Base-by-base conservation (phyloP, 1,284 basidiomycete genomes). In the Ceratobasidium sp. region DNA sequence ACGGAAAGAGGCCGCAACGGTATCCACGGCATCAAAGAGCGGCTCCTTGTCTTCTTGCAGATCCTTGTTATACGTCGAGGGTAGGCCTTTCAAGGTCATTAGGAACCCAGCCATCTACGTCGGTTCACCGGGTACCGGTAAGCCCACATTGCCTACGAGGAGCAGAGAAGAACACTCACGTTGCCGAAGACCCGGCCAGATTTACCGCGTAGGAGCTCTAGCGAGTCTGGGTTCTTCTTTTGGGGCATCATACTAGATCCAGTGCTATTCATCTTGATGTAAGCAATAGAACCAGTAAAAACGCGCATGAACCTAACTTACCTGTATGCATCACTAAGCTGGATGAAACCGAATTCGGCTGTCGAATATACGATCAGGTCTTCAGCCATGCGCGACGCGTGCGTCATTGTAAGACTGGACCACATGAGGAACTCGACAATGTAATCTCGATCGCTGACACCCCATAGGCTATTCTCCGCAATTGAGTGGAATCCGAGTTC, bases 191-290 rank as follows among this genome's bases (percentile, higher is more conserved):
- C 88, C 48, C 97, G 92, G 8, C 98, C 97, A 31, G 93, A 91
- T 84, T 99, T 99, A 78, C 97, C 97, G 76, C 97, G 91, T 74
- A 99, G 87, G 31, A 99, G 87, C 82, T 99, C 98, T 60, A 98
- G 85, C 36, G 96, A 98, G 83, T 99, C 97, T 0, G 98, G 96
- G 83, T 99, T 99, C 86, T 99, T 99, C 87, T 99, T 99, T 82
- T 99, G 97, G 1, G 97, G 97, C 97, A 99, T 99, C 82, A 99
- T 99, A 78, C 96, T 98, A 51, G 97, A 98, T 14, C 97, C 97
- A 45, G 97, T 99, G 82, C 95, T 97, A 60, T 76, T 17, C 22
- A 27, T 24, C 63, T 22, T 19, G 19, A 33, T 54, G 24, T 41
- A 19, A 66, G 24, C 22, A 75, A 62, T 59, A 74, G 27, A n/a